These are phyloP conservation scores for Oryza meyeriana DNA, from an alignment of 176 grass and related monocot species.

Conservation along the genomic window DNA sequence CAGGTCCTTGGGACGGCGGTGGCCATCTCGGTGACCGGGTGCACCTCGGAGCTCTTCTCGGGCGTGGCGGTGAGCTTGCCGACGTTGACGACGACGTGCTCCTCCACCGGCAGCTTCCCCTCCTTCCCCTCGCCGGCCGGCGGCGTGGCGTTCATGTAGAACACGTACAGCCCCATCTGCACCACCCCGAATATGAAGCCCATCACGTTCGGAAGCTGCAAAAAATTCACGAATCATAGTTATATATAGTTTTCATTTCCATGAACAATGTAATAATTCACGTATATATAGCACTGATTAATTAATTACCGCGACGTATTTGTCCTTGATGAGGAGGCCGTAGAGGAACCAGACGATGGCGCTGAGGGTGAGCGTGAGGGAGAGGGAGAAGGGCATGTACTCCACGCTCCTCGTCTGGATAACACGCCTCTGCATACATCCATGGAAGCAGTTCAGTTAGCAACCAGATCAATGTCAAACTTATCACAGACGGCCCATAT, in stretches of 20 bases:
- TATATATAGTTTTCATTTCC: too few relatives aligned
- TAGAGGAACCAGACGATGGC: constrained; percentile 85
- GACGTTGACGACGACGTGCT: constrained; percentile 37
- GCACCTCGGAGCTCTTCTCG: constrained; percentile 29
- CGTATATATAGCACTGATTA: too few relatives aligned
- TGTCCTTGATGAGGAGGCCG: constrained; percentile 73
- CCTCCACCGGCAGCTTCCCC: constrained; percentile 7
- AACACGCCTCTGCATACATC: constrained; percentile 52
- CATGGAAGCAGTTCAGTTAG: not conserved
- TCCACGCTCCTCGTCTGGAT: constrained; percentile 74
- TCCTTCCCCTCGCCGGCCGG: constrained; percentile 1
- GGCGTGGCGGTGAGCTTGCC: constrained; percentile 25
- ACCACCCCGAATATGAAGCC: constrained; percentile 66
- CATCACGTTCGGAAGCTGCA: constrained; percentile 69
- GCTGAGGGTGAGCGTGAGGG: constrained; percentile 79
- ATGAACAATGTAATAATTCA: not conserved
- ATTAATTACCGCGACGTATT: constrained; percentile 59
- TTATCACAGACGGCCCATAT: too few relatives aligned
- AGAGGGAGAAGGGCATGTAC: constrained; percentile 89
- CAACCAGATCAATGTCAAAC: not conserved
- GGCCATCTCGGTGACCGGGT: constrained; percentile 27
- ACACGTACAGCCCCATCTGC: constrained; percentile 69
- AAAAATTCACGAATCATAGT: not conserved
- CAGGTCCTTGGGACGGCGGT: not conserved
- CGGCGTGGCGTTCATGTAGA: constrained; percentile 54